A percentile compares a stretch with the other conserved stretches of the same genome.
Evolutionary conservation across 2,329 filamentous ascomycete genomes (phyloP).

Genomic region (Aaosphaeria pasadenensis): DNA sequence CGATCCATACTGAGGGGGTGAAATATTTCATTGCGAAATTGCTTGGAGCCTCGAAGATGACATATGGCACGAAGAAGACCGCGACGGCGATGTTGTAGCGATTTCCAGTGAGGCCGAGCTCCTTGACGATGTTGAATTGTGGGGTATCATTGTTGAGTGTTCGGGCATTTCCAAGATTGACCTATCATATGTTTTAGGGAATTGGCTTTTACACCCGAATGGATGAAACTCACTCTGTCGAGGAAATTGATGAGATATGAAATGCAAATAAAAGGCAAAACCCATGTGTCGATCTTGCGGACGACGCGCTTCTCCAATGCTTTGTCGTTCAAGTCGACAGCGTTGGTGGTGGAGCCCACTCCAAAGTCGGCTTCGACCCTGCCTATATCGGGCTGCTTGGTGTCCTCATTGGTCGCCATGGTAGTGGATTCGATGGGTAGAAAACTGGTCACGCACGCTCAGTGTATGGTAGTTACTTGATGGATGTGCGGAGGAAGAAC

Average conservation of each 20-base stretch:
- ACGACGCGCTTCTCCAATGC: slow-evolving; percentile 10
- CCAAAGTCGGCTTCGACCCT: background rate
- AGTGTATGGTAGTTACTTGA: no score
- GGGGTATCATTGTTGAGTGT: slow-evolving; percentile 18
- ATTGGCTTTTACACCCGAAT: background rate
- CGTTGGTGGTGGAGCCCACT: background rate
- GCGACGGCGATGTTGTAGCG: slow-evolving; percentile 5
- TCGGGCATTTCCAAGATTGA: slow-evolving; percentile 18
- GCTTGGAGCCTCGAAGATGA: slow-evolving; percentile 60
- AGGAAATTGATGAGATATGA: slow-evolving; percentile 18
- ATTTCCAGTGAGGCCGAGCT: slow-evolving; percentile 14
- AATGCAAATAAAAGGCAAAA: slow-evolving; percentile 18
- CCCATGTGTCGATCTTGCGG: slow-evolving; percentile 16
- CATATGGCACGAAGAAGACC: slow-evolving; percentile 51
- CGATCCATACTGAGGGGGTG: slow-evolving; percentile 29
- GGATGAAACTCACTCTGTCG: slow-evolving; percentile 9
- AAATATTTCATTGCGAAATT: slow-evolving; percentile 46
- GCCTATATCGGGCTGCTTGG: background rate
- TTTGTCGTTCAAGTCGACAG: slow-evolving; percentile 13
- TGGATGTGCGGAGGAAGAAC: no score
- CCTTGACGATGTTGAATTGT: slow-evolving; percentile 12
- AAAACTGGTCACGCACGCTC: no score
- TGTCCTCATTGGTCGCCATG: background rate
- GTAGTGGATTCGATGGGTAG: background rate
- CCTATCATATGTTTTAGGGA: slow-evolving; percentile 4